Evolutionary conservation across 129 eudicot species (phyloP).

Genomic region (Apium graveolens): DNA sequence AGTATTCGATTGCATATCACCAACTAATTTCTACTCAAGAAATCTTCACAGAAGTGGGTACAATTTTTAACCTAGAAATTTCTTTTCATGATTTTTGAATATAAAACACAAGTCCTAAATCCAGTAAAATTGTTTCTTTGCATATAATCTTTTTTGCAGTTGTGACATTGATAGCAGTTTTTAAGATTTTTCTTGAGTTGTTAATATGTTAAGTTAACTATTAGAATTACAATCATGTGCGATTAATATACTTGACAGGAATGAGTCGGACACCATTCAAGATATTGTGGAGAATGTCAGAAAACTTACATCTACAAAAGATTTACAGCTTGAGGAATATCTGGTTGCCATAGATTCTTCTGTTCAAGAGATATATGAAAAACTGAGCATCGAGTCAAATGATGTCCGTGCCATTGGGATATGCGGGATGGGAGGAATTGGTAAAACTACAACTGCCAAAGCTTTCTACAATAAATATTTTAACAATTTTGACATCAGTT

Average conservation of each 20-base stretch:
- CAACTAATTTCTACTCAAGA: too few species aligned
- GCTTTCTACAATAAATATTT: neutral
- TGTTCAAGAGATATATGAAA: neutral
- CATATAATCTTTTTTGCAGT: too few species aligned
- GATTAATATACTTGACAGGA: neutral
- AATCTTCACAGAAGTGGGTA: too few species aligned
- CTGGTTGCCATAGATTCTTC: neutral
- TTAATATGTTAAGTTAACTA: too few species aligned
- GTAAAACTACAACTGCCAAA: neutral
- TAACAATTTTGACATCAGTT: neutral
- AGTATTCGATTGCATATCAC: too few species aligned
- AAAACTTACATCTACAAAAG: neutral
- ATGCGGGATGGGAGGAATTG: conserved; percentile 1
- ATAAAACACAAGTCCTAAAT: too few species aligned
- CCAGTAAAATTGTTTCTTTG: too few species aligned
- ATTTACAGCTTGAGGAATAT: neutral
- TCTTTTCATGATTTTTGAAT: too few species aligned
- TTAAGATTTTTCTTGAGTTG: too few species aligned
- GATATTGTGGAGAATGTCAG: neutral
- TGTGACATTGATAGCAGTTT: too few species aligned
- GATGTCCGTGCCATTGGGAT: conserved; percentile 2
- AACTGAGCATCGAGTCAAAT: neutral
- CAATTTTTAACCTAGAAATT: too few species aligned
- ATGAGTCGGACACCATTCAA: neutral
- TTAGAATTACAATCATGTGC: neutral